phyloP scores from a whole-genome alignment of 495 filamentous ascomycete genomes.

The Sphaerosporella brunnea region DNA sequence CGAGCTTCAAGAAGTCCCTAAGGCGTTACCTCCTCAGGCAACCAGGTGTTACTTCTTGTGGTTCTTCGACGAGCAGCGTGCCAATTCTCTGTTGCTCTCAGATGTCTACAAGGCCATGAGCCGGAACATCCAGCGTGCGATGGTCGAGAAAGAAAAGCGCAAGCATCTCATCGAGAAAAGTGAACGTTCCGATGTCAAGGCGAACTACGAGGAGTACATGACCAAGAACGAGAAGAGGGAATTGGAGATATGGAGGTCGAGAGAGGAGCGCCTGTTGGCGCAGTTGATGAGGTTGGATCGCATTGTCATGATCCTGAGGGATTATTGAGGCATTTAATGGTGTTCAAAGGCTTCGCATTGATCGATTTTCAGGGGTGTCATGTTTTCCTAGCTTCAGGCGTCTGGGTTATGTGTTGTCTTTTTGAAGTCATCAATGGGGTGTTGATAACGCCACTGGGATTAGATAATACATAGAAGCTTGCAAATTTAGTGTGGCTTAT shows the following conservation, averaged over 20 bases:
- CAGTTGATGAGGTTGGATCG: constrained; percentile 70
- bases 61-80: constrained; percentile 65
- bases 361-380: no score
- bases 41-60: constrained; percentile 72
- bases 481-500: no score
- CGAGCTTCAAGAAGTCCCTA: constrained; percentile 80
- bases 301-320: constrained; percentile 60
- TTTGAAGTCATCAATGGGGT: no score
- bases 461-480: no score
- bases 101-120: constrained; percentile 78
- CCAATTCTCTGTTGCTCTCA: constrained; percentile 45
- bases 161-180: constrained; percentile 54
- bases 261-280: constrained; percentile 56
- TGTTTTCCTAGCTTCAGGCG: no score
- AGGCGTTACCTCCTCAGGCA: constrained; percentile 57
- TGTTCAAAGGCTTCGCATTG: no score
- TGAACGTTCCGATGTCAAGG: constrained; percentile 64
- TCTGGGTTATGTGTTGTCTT: no score
- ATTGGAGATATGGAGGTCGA: constrained; percentile 47
- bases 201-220: constrained; percentile 60
- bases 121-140: constrained; percentile 58
- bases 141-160: constrained; percentile 48
- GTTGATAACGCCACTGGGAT: no score
- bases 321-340: constrained; percentile 31
- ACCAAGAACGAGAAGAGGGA: constrained; percentile 45